These are phyloP conservation scores for Monosporozyma unispora DNA, from an alignment of 805 yeast species.

Conservation along the genomic window DNA sequence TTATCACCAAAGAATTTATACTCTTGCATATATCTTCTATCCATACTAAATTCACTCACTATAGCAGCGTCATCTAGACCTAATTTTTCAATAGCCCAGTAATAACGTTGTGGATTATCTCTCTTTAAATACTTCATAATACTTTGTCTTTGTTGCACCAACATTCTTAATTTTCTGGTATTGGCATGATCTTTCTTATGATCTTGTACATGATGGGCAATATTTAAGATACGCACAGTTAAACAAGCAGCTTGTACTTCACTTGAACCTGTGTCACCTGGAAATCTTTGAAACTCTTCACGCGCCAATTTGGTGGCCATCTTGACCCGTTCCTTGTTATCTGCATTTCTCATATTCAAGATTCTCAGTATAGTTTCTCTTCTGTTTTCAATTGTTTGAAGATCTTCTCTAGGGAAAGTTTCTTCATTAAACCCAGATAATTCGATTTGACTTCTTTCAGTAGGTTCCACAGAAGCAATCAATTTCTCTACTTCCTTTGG, in stretches of 20 bases:
- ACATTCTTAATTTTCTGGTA: constrained; percentile 63
- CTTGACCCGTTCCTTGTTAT: constrained; percentile 46
- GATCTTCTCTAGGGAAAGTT: constrained; percentile 15
- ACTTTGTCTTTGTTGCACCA: constrained; percentile 84
- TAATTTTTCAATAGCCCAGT: constrained; percentile 74
- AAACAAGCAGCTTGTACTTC: constrained; percentile 93
- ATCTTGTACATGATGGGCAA: constrained; percentile 63
- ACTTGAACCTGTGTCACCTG: constrained; percentile 89
- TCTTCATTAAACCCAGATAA: constrained; percentile 21
- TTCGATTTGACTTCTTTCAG: constrained; percentile 21
- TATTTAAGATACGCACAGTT: constrained; percentile 70
- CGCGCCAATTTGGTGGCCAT: constrained; percentile 57
- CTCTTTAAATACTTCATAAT: constrained; percentile 73
- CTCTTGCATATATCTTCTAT: constrained; percentile 67
- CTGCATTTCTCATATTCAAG: constrained; percentile 63
- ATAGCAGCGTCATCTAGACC: constrained; percentile 80
- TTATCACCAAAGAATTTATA: constrained; percentile 68
- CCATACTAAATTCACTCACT: constrained; percentile 72
- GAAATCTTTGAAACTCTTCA: constrained; percentile 69
- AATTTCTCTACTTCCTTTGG: constrained; percentile 64
- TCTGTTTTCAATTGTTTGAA: constrained; percentile 44
- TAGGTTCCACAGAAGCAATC: constrained; percentile 45
- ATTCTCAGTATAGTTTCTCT: constrained; percentile 64
- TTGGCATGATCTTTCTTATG: constrained; percentile 66
- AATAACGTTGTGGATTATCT: constrained; percentile 73